Evolutionary conservation across 1,139 yeast genomes (phyloP).

Genomic region (Candida sp.): DNA sequence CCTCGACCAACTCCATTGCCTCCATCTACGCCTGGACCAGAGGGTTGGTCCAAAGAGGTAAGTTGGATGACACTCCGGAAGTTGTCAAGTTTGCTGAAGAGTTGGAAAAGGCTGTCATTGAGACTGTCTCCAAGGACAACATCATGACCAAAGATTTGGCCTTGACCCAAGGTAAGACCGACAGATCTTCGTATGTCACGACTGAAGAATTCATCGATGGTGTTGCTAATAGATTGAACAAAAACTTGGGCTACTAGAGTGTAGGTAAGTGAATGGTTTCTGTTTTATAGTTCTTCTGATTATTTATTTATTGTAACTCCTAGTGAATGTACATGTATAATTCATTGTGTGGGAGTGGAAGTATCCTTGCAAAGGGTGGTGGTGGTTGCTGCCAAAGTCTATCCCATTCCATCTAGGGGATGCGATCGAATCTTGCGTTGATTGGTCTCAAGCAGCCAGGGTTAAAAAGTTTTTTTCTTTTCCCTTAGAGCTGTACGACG

Average conservation of each 20-base stretch:
- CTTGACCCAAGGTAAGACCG: constrained; percentile 83
- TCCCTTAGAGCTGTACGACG: too few species aligned
- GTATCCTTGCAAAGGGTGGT: too few species aligned
- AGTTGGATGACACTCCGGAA: constrained; percentile 82
- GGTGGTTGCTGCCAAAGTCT: too few species aligned
- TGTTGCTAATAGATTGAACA: constrained; percentile 51
- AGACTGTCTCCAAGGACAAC: constrained; percentile 84
- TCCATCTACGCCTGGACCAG: constrained; percentile 97
- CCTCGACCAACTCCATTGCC: constrained; percentile 98
- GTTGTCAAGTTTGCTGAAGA: constrained; percentile 78
- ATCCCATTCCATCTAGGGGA: too few species aligned
- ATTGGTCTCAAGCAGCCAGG: too few species aligned
- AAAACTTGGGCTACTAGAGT: constrained; percentile 24
- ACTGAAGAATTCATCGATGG: constrained; percentile 92
- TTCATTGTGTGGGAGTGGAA: background rate
- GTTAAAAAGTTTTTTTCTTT: background rate
- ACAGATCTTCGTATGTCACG: constrained; percentile 78
- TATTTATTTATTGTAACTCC: constrained; percentile 5
- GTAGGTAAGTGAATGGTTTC: background rate
- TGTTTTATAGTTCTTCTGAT: constrained; percentile 5
- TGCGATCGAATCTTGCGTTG: too few species aligned
- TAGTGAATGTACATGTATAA: background rate
- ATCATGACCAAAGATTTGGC: constrained; percentile 98
- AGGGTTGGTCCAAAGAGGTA: constrained; percentile 91
- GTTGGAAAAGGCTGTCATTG: constrained; percentile 82